Percentiles rank a stretch among this genome's conserved stretches.
These are phyloP conservation scores for Alopecurus myosuroides DNA, from an alignment of 176 grass and related monocot genomes.

Conservation along the genomic window DNA sequence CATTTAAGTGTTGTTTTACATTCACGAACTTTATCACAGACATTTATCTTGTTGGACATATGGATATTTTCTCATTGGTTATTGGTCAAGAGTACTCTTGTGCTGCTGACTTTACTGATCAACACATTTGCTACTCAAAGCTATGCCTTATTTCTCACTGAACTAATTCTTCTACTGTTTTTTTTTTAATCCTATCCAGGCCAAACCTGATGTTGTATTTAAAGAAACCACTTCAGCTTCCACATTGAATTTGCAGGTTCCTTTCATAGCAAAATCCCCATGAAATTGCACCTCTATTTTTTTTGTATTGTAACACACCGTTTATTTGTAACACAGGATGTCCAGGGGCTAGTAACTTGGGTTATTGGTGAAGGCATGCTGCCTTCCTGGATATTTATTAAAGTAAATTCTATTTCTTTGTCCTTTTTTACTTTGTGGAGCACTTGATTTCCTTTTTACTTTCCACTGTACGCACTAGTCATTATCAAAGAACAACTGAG, in stretches of 20 bases:
- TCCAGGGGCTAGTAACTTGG: slow-evolving; percentile 86
- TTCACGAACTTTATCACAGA: background rate
- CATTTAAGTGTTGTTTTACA: background rate
- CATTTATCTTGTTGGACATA: background rate
- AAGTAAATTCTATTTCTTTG: slow-evolving; percentile 42
- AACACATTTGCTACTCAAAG: background rate
- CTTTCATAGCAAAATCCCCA: slow-evolving; percentile 6
- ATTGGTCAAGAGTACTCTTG: background rate
- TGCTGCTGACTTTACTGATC: slow-evolving; percentile 1
- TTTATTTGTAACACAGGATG: slow-evolving; percentile 56
- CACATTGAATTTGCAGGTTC: slow-evolving; percentile 70
- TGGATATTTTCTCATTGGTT: background rate
- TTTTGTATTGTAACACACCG: background rate
- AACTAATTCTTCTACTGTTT: background rate
- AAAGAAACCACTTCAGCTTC: slow-evolving; percentile 47
- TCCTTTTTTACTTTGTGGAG: background rate
- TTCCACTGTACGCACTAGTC: background rate
- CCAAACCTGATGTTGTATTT: slow-evolving; percentile 70
- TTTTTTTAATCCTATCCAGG: slow-evolving; percentile 40
- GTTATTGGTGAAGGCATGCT: slow-evolving; percentile 76
- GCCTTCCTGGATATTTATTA: slow-evolving; percentile 92
- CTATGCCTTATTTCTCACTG: background rate
- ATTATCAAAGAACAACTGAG: background rate
- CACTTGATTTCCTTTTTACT: background rate
- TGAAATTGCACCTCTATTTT: background rate